phyloP scores from a whole-genome alignment of 1,284 basidiomycete species.

The Mycosarcoma maydis region DNA sequence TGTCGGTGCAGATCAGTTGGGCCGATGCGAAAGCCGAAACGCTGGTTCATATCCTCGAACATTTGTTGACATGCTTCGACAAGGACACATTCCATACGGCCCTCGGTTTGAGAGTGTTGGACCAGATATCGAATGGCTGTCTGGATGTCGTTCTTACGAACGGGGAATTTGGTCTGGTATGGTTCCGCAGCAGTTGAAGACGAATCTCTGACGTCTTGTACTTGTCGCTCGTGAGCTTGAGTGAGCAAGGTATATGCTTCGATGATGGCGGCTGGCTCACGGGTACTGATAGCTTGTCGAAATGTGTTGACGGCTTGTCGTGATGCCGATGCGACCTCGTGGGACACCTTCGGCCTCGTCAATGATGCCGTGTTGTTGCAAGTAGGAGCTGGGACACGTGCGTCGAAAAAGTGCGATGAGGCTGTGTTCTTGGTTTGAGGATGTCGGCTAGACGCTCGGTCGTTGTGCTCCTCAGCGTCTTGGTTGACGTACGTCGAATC shows the following conservation, averaged over 20 bases:
- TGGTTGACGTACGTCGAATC: no score
- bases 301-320: slow-evolving; percentile 9
- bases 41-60: slow-evolving; percentile 26
- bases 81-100: neutral
- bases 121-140: slow-evolving; percentile 21
- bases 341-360: slow-evolving; percentile 1
- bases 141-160: slow-evolving; percentile 36
- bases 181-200: slow-evolving; percentile 1
- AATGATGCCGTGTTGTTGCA: neutral
- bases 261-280: slow-evolving; percentile 2
- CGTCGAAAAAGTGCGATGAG: slow-evolving; percentile 39
- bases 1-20: slow-evolving; percentile 37
- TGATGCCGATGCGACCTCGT: slow-evolving; percentile 19
- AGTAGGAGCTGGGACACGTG: neutral
- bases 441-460: neutral
- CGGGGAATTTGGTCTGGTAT: slow-evolving; percentile 16
- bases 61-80: slow-evolving; percentile 23
- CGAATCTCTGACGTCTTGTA: neutral
- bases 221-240: slow-evolving; percentile 10
- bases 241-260: slow-evolving; percentile 14
- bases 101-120: slow-evolving; percentile 7
- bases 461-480: neutral
- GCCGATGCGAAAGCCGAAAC: slow-evolving; percentile 25
- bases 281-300: slow-evolving; percentile 13
- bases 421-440: neutral